Base-by-base conservation (phyloP, 139 green algal species). In the Gonium pectorale region DNA sequence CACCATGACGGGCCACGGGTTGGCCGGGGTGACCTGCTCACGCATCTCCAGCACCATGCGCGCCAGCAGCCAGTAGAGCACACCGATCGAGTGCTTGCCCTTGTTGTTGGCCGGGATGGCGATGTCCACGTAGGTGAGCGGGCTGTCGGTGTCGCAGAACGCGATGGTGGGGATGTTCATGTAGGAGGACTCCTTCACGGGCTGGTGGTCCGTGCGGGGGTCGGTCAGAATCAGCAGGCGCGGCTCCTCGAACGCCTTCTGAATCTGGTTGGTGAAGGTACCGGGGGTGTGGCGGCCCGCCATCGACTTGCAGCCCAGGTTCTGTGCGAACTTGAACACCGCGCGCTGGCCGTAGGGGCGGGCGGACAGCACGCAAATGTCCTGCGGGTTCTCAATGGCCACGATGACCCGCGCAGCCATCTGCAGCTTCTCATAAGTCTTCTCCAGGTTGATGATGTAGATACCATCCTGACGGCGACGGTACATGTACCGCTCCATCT, bases 51-150 rank as follows among this genome's bases (percentile, higher is more conserved):
- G 93, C 63, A 99, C 97, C 97, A 99, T 99, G 82, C 95, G 93
- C 22, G 96, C 95, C 73, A 99, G 93, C 78, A 99, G 91, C 91
- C 95, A 99, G 94, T 99, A 99, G 15, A 99, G 93, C 74, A 96
- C 93, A 60, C 97, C 97, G 85, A 99, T 98, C 69, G 94, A 95
- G 90, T 99, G 95, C 92, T 98, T 98, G 84, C 94, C 97, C 96
- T 99, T 99, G 98, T 99, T 99, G 96, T 99, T 99, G 88, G 97
- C 97, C 44, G 98, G 97, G 91, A 99, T 99, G 83, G 97, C 98
- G 29, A 99, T 92, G 89, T 99, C 97, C 72, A 99, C 96, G 87
- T 96, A 81, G 49, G 91, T 89, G 86, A 98, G 90, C 11, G 96
- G 91, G 24, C 96, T 99, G 93, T 99, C 97, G 31, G 98, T 99